Conservation (phyloP, 768 basidiomycete species). For the Kwoniella sp. region DNA sequence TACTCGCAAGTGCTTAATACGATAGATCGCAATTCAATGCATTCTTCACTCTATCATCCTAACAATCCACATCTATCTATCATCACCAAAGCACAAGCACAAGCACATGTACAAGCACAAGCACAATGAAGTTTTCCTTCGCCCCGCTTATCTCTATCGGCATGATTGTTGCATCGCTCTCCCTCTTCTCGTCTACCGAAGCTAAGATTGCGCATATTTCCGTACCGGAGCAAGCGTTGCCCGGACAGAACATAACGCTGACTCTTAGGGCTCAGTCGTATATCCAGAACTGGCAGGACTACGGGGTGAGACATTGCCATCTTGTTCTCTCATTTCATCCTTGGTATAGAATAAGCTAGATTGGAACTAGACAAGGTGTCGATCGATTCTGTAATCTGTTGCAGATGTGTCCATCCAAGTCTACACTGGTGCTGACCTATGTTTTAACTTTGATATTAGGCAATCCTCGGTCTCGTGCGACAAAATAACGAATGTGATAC, state of each 20-base stretch:
- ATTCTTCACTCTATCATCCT: too few relatives aligned
- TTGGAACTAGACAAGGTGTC: too few relatives aligned
- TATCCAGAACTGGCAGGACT: constrained; percentile 30
- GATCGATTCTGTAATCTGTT: too few relatives aligned
- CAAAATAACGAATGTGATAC: constrained; percentile 5
- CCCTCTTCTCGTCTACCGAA: not conserved
- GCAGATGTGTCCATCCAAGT: too few relatives aligned
- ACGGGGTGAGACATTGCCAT: constrained; percentile 10
- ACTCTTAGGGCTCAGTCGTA: constrained; percentile 3
- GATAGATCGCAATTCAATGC: too few relatives aligned
- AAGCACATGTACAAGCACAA: not conserved
- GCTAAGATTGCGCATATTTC: constrained; percentile 12
- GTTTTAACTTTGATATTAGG: too few relatives aligned
- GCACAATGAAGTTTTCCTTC: not conserved
- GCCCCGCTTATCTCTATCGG: not conserved
- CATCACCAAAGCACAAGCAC: not conserved
- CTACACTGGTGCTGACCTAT: too few relatives aligned
- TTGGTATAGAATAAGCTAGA: too few relatives aligned
- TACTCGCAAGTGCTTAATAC: too few relatives aligned
- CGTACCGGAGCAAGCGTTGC: constrained; percentile 2
- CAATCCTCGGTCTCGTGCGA: constrained; percentile 11
- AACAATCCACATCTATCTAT: too few relatives aligned
- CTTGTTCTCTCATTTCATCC: not conserved
- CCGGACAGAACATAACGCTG: constrained; percentile 12
- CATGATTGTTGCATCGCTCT: not conserved